Evolutionary conservation across 345 rosid species (phyloP).

Genomic region (Dovyalis caffra): DNA sequence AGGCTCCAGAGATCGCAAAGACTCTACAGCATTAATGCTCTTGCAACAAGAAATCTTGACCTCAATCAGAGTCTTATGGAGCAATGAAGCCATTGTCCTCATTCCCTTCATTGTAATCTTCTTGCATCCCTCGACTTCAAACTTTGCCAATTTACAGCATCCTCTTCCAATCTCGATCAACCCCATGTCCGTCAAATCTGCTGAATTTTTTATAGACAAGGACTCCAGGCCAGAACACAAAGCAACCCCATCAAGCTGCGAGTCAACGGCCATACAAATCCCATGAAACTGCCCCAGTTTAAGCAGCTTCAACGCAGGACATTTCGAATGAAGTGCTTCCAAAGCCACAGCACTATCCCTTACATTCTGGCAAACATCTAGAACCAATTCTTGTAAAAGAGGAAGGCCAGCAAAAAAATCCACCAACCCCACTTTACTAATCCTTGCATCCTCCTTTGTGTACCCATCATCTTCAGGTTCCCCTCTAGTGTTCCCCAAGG

Average conservation of each 20-base stretch:
- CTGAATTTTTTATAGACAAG: constrained; percentile 57
- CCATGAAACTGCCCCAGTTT: constrained; percentile 75
- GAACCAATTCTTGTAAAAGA: constrained; percentile 57
- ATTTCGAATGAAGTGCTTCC: constrained; percentile 54
- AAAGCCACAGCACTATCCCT: constrained; percentile 55
- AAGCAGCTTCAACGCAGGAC: constrained; percentile 48
- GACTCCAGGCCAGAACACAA: constrained; percentile 56
- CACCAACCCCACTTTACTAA: constrained; percentile 35
- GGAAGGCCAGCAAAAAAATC: constrained; percentile 54
- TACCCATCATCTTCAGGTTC: constrained; percentile 47
- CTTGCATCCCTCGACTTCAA: constrained; percentile 84
- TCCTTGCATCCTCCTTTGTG: constrained; percentile 53
- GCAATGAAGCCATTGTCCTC: constrained; percentile 57
- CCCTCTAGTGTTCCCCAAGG: constrained; percentile 41
- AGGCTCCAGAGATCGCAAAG: constrained; percentile 65
- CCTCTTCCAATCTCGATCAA: constrained; percentile 79
- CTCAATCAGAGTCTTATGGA: constrained; percentile 47
- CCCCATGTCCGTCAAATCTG: constrained; percentile 78
- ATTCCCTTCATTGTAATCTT: constrained; percentile 65
- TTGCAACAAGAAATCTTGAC: constrained; percentile 71
- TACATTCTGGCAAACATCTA: constrained; percentile 66
- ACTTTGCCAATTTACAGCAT: constrained; percentile 52
- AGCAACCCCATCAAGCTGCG: constrained; percentile 73
- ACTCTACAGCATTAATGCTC: constrained; percentile 51
- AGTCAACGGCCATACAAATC: constrained; percentile 56